Conservation (phyloP, 495 filamentous ascomycete species). For the Neurospora tetraspora region DNA sequence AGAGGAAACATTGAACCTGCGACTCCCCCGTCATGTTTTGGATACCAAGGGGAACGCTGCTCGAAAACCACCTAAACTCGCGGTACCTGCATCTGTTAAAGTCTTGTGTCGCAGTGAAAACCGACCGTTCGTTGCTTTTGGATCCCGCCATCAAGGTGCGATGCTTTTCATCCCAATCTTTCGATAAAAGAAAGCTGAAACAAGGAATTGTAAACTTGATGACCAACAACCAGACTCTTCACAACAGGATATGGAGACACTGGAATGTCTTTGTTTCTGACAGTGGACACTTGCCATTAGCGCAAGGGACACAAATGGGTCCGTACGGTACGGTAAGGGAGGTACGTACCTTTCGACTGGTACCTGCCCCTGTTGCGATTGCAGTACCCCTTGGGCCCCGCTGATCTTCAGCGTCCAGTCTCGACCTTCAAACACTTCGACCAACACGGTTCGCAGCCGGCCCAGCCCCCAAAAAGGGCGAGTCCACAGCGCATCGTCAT, state of each 20-base stretch:
- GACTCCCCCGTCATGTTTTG: not conserved
- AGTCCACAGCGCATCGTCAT: not conserved
- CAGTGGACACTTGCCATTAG: not conserved
- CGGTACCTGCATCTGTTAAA: not conserved
- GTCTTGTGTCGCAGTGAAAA: not conserved
- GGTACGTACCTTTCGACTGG: not conserved
- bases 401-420: not conserved
- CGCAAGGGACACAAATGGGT: not conserved
- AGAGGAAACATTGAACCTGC: not conserved
- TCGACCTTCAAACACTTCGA: not conserved
- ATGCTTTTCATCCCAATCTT: not conserved
- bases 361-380: not conserved
- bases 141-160: not conserved
- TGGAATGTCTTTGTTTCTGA: not conserved
- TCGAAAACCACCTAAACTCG: not conserved
- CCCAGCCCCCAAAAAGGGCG: not conserved
- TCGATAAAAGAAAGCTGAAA: not conserved
- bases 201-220: not conserved
- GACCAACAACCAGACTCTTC: not conserved
- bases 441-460: not conserved
- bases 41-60: not conserved
- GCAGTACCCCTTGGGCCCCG: not conserved
- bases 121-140: not conserved
- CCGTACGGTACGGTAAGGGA: not conserved
- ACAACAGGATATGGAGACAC: not conserved